Conservation (phyloP, 1,284 basidiomycete species). For the Trichosporon sp. region DNA sequence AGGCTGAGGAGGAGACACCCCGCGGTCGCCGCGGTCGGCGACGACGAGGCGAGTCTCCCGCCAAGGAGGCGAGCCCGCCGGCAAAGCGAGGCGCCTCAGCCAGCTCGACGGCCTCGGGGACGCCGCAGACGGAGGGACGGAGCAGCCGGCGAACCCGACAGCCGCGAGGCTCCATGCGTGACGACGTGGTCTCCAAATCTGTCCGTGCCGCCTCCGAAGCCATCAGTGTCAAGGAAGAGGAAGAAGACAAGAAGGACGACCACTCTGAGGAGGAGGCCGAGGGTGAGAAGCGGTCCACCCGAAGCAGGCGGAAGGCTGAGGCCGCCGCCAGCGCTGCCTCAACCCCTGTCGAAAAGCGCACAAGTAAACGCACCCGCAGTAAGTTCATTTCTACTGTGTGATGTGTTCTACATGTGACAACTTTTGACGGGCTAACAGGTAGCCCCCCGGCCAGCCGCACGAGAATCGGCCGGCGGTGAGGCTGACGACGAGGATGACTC, state of each 20-base stretch:
- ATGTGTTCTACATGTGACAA: constrained; percentile 5
- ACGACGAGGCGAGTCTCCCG: constrained; percentile 23
- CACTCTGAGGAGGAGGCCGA: constrained; percentile 24
- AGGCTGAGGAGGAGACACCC: constrained; percentile 8
- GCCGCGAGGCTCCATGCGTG: constrained; percentile 27
- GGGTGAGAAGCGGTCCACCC: constrained; percentile 26
- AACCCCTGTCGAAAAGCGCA: constrained; percentile 18
- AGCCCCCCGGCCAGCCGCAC: constrained; percentile 28
- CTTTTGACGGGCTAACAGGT: constrained; percentile 32
- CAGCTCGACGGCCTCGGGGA: constrained; percentile 28
- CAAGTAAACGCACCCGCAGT: constrained; percentile 16
- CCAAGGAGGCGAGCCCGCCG: constrained; percentile 28
- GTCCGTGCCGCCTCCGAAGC: constrained; percentile 32
- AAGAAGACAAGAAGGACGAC: constrained; percentile 23
- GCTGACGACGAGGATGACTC: constrained; percentile 15
- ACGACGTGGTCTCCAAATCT: constrained; percentile 35
- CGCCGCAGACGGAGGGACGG: constrained; percentile 18
- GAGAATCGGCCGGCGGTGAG: constrained; percentile 27
- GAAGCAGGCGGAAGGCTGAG: constrained; percentile 26
- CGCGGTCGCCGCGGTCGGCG: constrained; percentile 26
- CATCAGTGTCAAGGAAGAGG: constrained; percentile 30
- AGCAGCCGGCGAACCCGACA: constrained; percentile 18
- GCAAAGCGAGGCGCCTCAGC: constrained; percentile 33
- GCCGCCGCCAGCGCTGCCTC: constrained; percentile 14
- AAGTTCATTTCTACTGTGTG: constrained; percentile 10